Base-by-base conservation (phyloP, 2,329 filamentous ascomycete genomes). In the Colletotrichum orbiculare region DNA sequence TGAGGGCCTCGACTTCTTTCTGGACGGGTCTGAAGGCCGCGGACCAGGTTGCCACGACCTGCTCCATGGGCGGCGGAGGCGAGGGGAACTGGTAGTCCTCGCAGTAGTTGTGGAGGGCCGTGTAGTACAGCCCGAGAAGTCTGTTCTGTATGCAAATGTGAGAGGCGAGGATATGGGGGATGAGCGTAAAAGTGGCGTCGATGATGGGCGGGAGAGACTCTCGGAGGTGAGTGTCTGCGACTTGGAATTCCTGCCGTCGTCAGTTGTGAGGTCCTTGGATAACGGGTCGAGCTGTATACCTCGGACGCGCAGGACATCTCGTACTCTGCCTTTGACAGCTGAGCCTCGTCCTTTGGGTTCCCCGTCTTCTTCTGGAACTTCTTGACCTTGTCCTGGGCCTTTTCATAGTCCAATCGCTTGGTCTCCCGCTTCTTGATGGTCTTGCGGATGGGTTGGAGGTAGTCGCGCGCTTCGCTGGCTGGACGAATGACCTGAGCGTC, bases 361-460 rank as follows among this genome's bases (percentile, higher is more conserved):
- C 86, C 89, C 25, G 85, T 80, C 76, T 96, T 96, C 74, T 89
- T 89, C 69, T 88, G 83, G 45, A 89, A 84, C 71, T 87, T 88
- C 72, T 91, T 89, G 41, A 89, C 88, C 67, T 89, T 88, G 70
- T 89, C 87, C 75, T 92, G 89, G 69, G 89, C 89, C 70, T 91
- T 87, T 77, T 97, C 93, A 73, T 89, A 96, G 74, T 96, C 93
- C 64, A 94, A 75, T 57, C 93, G 90, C 78, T 89, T 92, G 71
- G 94, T 91, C 73, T 96, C 92, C 50, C 93, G 83, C 76, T 93
- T 94, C 79, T 95, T 96, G 73, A 96, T 92, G 1, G 89, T 90
- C 79, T 94, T 96, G 72, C 91, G 89, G 74, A 96, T 83, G 2
- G 91, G 89, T 69, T 89, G 87, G 65, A 95, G 83, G 58, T 81